Base-by-base conservation (phyloP, 2,329 filamentous ascomycete species). In the Cadophora sp. region DNA sequence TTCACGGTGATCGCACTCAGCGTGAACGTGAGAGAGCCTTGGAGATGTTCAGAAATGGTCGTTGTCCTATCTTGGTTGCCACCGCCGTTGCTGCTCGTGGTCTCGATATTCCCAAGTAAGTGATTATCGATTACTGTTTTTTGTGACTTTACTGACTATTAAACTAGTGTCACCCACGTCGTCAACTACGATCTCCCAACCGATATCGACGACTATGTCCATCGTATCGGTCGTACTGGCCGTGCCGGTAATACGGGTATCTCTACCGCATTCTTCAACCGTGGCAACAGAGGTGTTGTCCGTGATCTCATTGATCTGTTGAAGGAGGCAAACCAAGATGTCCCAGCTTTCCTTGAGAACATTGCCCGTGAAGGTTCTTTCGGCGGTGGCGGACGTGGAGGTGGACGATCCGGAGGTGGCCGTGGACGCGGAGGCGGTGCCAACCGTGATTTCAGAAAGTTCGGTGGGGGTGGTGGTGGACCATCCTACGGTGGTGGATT, bases 181-280 rank as follows among this genome's bases (percentile, higher is more conserved):
- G 90, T 99, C 87, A 99, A 99, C 86, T 99, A 99, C 81, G 96
- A 99, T 81, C 88, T 99, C n/a, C 96, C 96, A 61, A 97, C 94
- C 66, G 96, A 98, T 78, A 97, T 98, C 77, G 96, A 98, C 77
- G 96, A 98, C 82, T 99, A 99, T 76, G 96, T 99, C 68, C 96
- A 99, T 83, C 93, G 96, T 81, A 99, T 99, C 78, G 96, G 96
- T 91, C 96, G 96, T 95, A 99, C 96, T 73, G 96, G 96, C 79
- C 96, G 96, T 93, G 96, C 96, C 73, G 96, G 96, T 81, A 99
- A 99, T 87, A 98, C 95, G 77, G 96, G 96, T 91, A 91, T 97
- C 75, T 93, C 96, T 6, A 99, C 96, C 76, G 96, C 96, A 67
- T 99, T 99, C 88, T 98, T 99, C 91, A 99, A 99, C 89, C 95